phyloP scores from a whole-genome alignment of 192 early-diverging fungal species.

The Phlyctochytrium planicorne region DNA sequence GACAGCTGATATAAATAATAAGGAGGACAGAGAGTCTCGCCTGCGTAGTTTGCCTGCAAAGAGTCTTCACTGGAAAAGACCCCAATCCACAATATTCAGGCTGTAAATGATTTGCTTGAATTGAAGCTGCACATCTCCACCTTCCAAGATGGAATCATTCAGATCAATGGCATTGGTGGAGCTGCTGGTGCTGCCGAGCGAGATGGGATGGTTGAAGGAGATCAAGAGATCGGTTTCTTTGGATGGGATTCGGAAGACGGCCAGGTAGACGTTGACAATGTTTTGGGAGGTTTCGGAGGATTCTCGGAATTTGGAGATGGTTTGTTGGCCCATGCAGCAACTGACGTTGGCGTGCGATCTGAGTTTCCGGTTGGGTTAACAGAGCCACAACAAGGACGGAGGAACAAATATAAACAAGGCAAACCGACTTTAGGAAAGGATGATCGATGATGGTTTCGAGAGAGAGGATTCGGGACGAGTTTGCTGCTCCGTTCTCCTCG shows the following conservation, averaged over 20 bases:
- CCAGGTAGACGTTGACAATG: conserved; percentile 63
- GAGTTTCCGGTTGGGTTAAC: background rate
- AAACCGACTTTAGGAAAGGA: conserved; percentile 51
- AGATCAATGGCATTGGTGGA: conserved; percentile 11
- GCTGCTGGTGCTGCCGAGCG: conserved; percentile 51
- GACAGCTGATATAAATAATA: too few species aligned
- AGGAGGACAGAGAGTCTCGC: too few species aligned
- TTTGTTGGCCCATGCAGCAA: conserved; percentile 64
- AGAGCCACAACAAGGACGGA: background rate
- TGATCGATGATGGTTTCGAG: conserved; percentile 39
- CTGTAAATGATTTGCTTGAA: conserved; percentile 10
- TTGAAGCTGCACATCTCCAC: background rate
- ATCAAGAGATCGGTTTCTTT: conserved; percentile 74
- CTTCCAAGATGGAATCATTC: background rate
- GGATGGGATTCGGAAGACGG: conserved; percentile 64
- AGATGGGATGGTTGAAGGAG: conserved; percentile 68
- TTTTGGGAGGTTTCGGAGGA: conserved; percentile 49
- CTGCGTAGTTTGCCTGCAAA: too few species aligned
- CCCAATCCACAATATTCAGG: conserved; percentile 9
- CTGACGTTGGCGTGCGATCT: conserved; percentile 31
- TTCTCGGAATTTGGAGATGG: conserved; percentile 78
- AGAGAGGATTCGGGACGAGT: conserved; percentile 35
- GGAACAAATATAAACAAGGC: background rate
- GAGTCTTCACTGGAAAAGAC: conserved; percentile 14
- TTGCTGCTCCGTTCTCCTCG: conserved; percentile 67